phyloP scores from a whole-genome alignment of 208 protist species.

The Leptomonas pyrrhocoris region DNA sequence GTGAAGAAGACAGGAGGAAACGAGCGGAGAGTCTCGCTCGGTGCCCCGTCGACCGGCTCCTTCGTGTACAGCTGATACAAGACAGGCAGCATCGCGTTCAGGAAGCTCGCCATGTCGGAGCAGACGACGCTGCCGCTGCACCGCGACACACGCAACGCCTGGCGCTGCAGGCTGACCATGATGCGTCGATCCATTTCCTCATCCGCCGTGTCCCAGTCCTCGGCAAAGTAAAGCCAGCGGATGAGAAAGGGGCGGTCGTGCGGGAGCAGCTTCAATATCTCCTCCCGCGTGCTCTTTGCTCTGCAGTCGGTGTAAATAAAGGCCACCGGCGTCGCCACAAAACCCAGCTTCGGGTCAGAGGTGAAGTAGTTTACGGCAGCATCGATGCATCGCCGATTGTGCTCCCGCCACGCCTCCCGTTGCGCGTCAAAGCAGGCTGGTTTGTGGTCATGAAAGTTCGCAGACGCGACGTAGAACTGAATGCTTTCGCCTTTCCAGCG shows the following conservation, averaged over 20 bases:
- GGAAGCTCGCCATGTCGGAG: conserved; percentile 57
- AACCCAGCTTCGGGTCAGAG: conserved; percentile 59
- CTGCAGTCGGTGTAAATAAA: conserved; percentile 65
- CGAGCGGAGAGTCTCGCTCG: conserved; percentile 54
- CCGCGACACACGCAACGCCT: conserved; percentile 45
- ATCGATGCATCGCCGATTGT: conserved; percentile 36
- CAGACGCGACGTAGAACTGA: conserved; percentile 52
- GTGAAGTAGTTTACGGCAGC: conserved; percentile 50
- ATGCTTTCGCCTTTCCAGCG: conserved; percentile 69
- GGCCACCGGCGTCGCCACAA: conserved; percentile 51
- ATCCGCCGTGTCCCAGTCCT: conserved; percentile 45
- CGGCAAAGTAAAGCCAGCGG: conserved; percentile 66
- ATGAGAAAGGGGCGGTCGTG: conserved; percentile 43
- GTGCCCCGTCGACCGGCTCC: conserved; percentile 48
- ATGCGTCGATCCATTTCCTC: conserved; percentile 38
- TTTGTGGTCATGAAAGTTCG: conserved; percentile 33
- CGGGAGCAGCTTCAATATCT: conserved; percentile 42
- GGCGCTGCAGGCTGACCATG: conserved; percentile 51
- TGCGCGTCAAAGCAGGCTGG: conserved; percentile 44
- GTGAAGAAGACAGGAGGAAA: conserved; percentile 80
- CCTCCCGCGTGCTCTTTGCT: conserved; percentile 33
- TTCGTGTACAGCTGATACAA: conserved; percentile 53
- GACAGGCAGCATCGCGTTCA: conserved; percentile 57
- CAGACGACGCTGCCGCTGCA: conserved; percentile 71
- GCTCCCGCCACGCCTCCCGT: conserved; percentile 36